Evolutionary conservation across 2,329 filamentous ascomycete species (phyloP), one percentile per base, ranked within the genome.

Genomic region (Saccharata proteae): DNA sequence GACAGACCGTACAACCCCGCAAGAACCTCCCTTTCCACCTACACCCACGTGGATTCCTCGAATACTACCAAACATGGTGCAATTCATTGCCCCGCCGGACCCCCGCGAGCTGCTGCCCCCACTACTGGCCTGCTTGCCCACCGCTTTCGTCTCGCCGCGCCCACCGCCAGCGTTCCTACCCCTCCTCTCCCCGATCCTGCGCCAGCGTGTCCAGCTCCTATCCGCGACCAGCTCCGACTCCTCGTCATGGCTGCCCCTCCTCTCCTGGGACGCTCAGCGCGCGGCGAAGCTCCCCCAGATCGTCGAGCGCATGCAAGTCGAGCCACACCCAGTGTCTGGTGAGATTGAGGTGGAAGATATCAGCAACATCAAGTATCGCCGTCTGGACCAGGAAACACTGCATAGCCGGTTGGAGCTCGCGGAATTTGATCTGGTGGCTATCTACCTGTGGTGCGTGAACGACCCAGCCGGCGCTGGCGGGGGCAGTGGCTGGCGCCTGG

Each of bases 271-370:
- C 44, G 45, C 63, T 6, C 54, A 65, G 40, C 59, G 69, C 25
- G 71, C 67, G 3, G 60, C 67, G 18, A 68, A 63, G 40, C 63
- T 88, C 12, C 62, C 67, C n/a, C 61, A 71, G 36, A 59, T 78
- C 10, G 73, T 74, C 18, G 66, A 68, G 42, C 66, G 68, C 34
- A 71, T 80, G 32, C 59, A 67, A 26, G 61, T 88, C 18, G 79
- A 86, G 51, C 79, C 80, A n/a, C 82, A 90, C 46, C 82, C 82
- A 3, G 73, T 79, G 4, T 84, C 79, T 3, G 81, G 80, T 32
- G 80, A 86, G 52, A 71, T 88, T 32, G 81, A 88, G 56, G 57
- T 86, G 13, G 75, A 81, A 35, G 77, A 83, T 35, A 67, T 72
- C 6, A 63, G 72, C 37, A 63, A 66, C 16, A 60, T 71, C 19